Base-by-base conservation (phyloP, 306 rosid species). In the Lablab purpureus region DNA sequence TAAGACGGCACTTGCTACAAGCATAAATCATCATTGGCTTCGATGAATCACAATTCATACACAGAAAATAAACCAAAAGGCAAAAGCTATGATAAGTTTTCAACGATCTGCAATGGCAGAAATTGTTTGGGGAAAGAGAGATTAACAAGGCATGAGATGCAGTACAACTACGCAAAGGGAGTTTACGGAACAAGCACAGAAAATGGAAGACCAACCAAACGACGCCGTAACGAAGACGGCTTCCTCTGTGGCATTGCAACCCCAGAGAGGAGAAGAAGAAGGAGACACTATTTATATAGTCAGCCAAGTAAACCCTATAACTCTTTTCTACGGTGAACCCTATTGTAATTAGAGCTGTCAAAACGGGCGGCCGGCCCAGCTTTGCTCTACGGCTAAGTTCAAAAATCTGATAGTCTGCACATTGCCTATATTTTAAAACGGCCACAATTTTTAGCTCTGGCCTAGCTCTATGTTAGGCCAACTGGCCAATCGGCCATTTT, bases 1-100 rank as follows among this genome's bases (percentile, higher is more conserved):
- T 60, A 67, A 77, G 75, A 54, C 75, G 81, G 68, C 81, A 77
- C 81, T 77, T 77, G 81, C 81, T 46, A 67, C 60, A 67, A n/a
- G 18, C 34, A 67, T 21, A 41, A 55, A 67, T 54, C 75, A 77
- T 77, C 81, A 77, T 40, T 50, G 75, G 75, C 75, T 54, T 67
- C 59, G 56, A 17, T 22, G 25, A 21, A 37, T 37, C 67, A 21
- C 10, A 2, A 34, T 62, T 62, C 5, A 60, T 32, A 32, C 40
- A 32, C 4, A 17, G 12, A 63, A 15, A 8, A 3, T 8, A 30
- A 63, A 30, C 10, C n/a, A 62, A 59, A 64, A 30, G 18, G 6
- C 2, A 6, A 34, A 63, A 64, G 70, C 7, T n/a, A 17, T 10
- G 11, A 63, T 36, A 43, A 43, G 49, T 64, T n/a, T 10, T 64